These are phyloP conservation scores for Colletotrichum noveboracense DNA, from an alignment of 2,329 filamentous ascomycete species.

Conservation along the genomic window DNA sequence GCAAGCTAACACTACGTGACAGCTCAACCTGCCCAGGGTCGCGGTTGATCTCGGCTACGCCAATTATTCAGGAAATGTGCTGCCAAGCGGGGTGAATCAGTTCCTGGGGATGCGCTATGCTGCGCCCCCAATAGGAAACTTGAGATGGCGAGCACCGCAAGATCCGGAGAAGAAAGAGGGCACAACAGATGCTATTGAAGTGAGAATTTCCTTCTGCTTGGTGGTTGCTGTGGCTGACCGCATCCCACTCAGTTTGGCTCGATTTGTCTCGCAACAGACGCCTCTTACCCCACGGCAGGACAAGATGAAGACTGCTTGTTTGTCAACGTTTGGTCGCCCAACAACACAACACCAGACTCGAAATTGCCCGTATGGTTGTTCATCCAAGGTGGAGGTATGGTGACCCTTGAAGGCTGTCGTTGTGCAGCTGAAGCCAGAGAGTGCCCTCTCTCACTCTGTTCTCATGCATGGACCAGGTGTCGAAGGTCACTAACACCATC, in stretches of 20 bases:
- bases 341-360: slow-evolving; percentile 50
- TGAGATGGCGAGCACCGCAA: slow-evolving; percentile 56
- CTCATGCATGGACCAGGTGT: not conserved
- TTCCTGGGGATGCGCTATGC: slow-evolving; percentile 59
- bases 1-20: not conserved
- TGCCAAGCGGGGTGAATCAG: slow-evolving; percentile 44
- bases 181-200: slow-evolving; percentile 40
- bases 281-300: slow-evolving; percentile 30
- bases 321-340: slow-evolving; percentile 68
- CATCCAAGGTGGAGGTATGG: slow-evolving; percentile 55
- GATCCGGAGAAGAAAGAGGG: slow-evolving; percentile 39
- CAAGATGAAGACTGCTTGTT: slow-evolving; percentile 72
- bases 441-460: not conserved
- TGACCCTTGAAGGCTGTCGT: not conserved
- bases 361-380: slow-evolving; percentile 70
- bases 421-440: not conserved
- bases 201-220: slow-evolving; percentile 23
- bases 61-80: slow-evolving; percentile 44
- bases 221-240: not conserved
- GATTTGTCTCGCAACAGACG: slow-evolving; percentile 46
- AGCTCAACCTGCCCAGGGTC: slow-evolving; percentile 13
- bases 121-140: slow-evolving; percentile 51
- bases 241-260: slow-evolving; percentile 47
- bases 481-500: not conserved
- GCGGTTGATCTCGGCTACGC: slow-evolving; percentile 48